Percentiles rank a stretch among this genome's conserved stretches.
These are phyloP conservation scores for Eremochloa ophiuroides DNA, from an alignment of 176 grass and related monocot genomes.

Conservation along the genomic window DNA sequence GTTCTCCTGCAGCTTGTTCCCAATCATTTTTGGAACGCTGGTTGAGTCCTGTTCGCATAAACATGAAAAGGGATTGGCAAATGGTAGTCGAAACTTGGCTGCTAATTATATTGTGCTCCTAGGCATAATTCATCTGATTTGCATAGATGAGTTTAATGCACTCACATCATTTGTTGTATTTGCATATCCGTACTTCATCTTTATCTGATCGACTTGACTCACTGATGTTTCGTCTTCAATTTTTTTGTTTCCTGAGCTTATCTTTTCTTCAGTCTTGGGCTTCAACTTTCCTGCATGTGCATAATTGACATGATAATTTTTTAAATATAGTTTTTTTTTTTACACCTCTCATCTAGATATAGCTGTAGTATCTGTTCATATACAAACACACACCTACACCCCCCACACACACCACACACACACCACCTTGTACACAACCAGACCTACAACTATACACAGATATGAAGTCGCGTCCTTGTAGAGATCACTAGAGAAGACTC, in stretches of 20 bases:
- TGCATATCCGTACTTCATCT: constrained; percentile 89
- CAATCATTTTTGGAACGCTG: constrained; percentile 67
- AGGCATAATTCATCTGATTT: not conserved
- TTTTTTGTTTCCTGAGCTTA: constrained; percentile 39
- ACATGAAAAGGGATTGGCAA: not conserved
- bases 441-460: no score
- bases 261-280: constrained; percentile 68
- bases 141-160: not conserved
- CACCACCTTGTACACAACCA: no score
- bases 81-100: not conserved
- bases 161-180: constrained; percentile 71
- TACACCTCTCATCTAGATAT: no score
- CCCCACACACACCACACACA: no score
- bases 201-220: constrained; percentile 84
- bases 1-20: constrained; percentile 82
- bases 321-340: constrained; percentile 6
- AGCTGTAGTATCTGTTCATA: no score
- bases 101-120: not conserved
- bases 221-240: constrained; percentile 45
- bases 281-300: constrained; percentile 68
- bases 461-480: no score
- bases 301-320: constrained; percentile 24
- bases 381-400: no score
- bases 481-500: no score
- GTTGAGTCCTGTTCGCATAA: constrained; percentile 59